Base-by-base conservation (phyloP, 768 basidiomycete species). In the Russula sp. region DNA sequence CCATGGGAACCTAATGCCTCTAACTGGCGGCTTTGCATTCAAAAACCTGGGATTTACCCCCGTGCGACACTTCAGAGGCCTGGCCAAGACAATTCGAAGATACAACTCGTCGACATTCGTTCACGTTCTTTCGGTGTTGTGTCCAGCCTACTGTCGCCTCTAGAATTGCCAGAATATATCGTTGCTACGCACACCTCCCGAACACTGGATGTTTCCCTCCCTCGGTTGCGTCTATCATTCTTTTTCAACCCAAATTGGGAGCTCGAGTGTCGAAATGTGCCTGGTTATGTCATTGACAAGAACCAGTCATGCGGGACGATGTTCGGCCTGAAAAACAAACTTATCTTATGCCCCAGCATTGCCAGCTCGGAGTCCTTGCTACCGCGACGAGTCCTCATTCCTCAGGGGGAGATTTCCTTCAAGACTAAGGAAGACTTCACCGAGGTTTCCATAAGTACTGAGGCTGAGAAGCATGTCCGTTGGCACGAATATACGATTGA, bases 241-340 rank as follows among this genome's bases (percentile, higher is more conserved):
- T 74, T 73, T 49, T 36, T 79, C 22, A 71, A 74, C 35, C 48
- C 69, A 1, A 41, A 22, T 5, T 7, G 20, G 52, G 57, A 71
- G 29, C 66, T 82, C 25, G 75, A 77, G 59, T 80, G 75, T 41
- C 69, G 61, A 9, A 78, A 78, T 42, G 70, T 79, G 38, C 74
- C 74, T 13, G 72, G 70, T 22, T 79, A 78, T 73, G 67, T 77
- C 16, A 70, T 81, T n/a, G 78, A 80, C 55, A 1, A 54, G 2
- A 53, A 70, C 39, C 81, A 81, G 60, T 78, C 72, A 1, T 69
- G 69, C 1, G 78, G 79, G 1, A 76, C 78, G 1, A 68, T 83
- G 66, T 73, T 79, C 42, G 82, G 81, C 16, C 65, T 83, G 38
- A 42, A 50, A 39, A 75, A 70, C 38, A 73, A 69, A 41, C 75